Percentiles rank a stretch among this genome's conserved stretches.
Evolutionary conservation across 1,284 basidiomycete genomes (phyloP).

Genomic region (Ceratorhiza oryzae-sativae): DNA sequence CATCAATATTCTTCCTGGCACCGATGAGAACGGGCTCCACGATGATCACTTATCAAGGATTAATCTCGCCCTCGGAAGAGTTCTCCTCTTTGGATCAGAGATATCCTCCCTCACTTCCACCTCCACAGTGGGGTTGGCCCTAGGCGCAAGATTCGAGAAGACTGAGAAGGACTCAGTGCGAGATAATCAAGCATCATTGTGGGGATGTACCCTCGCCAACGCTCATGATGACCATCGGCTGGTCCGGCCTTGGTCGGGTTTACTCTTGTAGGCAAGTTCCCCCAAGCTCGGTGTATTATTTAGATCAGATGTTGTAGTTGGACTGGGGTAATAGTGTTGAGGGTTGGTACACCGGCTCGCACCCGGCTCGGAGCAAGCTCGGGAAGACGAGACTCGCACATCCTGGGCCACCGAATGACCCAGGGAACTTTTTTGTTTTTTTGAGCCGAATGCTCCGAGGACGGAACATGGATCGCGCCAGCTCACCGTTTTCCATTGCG

Average conservation of each 20-base stretch:
- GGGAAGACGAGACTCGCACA: background rate
- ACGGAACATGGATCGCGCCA: background rate
- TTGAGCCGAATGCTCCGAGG: background rate
- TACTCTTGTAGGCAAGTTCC: background rate
- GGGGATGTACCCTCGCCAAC: constrained; percentile 21
- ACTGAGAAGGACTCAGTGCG: background rate
- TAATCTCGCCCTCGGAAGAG: background rate
- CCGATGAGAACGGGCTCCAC: background rate
- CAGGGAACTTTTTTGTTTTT: background rate
- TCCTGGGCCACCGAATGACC: background rate
- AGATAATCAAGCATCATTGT: constrained; percentile 23
- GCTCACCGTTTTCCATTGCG: background rate
- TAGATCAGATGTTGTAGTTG: background rate
- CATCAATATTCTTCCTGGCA: background rate
- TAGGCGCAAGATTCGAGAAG: constrained; percentile 10
- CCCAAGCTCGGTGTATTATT: constrained; percentile 1
- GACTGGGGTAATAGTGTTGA: constrained; percentile 9
- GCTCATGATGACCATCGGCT: constrained; percentile 2
- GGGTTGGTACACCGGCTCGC: background rate
- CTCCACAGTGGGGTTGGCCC: constrained; percentile 1
- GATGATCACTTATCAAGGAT: constrained; percentile 29
- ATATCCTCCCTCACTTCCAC: background rate
- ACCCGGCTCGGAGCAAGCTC: constrained; percentile 15
- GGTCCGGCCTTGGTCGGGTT: background rate
- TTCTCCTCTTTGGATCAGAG: constrained; percentile 3